Conservation (phyloP, 805 yeast genomes). For the Cyberlindnera subsufficiens region DNA sequence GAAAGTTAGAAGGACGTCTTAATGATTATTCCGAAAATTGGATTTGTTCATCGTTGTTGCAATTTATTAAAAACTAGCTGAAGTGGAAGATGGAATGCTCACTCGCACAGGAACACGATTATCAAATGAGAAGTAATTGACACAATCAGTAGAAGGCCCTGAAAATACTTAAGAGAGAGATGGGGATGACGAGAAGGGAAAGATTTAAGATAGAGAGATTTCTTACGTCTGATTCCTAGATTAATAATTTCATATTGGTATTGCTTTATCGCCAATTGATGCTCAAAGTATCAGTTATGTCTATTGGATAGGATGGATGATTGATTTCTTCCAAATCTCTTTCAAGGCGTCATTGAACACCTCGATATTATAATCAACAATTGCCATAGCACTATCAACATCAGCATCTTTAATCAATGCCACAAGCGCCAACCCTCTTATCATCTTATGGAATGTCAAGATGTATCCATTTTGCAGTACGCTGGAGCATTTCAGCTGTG, state of each 20-base stretch:
- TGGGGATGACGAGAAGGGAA: constrained; percentile 6
- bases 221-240: background rate
- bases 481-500: constrained; percentile 56
- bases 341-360: constrained; percentile 72
- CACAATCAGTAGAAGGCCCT: background rate
- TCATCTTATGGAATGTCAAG: constrained; percentile 83
- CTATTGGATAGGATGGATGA: constrained; percentile 4
- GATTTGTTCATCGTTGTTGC: constrained; percentile 63
- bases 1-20: constrained; percentile 33
- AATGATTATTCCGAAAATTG: constrained; percentile 63
- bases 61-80: constrained; percentile 26
- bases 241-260: too few relatives aligned
- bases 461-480: constrained; percentile 79
- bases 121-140: too few relatives aligned
- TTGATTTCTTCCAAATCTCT: constrained; percentile 44
- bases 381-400: constrained; percentile 45
- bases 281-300: background rate
- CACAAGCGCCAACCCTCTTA: constrained; percentile 86
- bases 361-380: constrained; percentile 85
- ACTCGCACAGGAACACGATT: too few relatives aligned
- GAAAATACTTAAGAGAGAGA: background rate
- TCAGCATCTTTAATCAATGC: constrained; percentile 61
- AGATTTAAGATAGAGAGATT: constrained; percentile 4
- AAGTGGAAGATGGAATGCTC: too few relatives aligned
- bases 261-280: background rate